Conservation (phyloP, 345 rosid genomes). For the Murraya paniculata region DNA sequence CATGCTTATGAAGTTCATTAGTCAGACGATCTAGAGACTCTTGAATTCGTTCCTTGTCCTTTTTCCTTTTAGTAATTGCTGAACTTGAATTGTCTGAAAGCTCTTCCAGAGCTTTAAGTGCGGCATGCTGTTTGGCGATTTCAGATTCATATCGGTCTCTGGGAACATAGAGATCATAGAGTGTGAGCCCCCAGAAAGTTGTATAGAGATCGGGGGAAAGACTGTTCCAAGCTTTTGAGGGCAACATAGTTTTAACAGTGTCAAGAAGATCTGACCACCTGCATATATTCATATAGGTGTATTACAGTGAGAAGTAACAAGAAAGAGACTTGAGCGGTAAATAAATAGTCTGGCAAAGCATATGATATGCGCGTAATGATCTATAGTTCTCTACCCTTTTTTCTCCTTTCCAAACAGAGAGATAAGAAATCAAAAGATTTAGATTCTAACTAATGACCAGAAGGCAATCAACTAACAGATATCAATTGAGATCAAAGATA, state of each 20-base stretch:
- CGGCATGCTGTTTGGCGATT: conserved; percentile 88
- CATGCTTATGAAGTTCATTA: conserved; percentile 81
- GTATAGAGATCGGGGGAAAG: conserved; percentile 97
- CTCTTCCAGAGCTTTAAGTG: conserved; percentile 95
- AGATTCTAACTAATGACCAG: conserved; percentile 12
- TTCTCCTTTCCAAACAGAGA: neutral
- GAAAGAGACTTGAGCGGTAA: neutral
- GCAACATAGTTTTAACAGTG: conserved; percentile 85
- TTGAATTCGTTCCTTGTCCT: conserved; percentile 99
- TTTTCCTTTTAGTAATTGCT: conserved; percentile 92
- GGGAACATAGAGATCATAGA: conserved; percentile 98
- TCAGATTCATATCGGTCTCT: conserved; percentile 90
- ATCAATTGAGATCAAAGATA: conserved; percentile 1
- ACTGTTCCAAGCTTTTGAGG: conserved; percentile 98
- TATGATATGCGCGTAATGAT: neutral
- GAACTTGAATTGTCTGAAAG: conserved; percentile 93
- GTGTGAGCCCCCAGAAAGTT: conserved; percentile 96
- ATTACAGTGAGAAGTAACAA: neutral
- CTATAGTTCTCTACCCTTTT: neutral
- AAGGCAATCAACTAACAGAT: conserved; percentile 14
- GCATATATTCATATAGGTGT: conserved; percentile 25
- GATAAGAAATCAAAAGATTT: neutral
- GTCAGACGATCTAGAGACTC: conserved; percentile 93
- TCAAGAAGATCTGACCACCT: conserved; percentile 97
- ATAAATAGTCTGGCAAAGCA: neutral